Percentiles rank a stretch among this genome's conserved stretches.
Conservation (phyloP, 306 rosid genomes). For the Medicago truncatula region DNA sequence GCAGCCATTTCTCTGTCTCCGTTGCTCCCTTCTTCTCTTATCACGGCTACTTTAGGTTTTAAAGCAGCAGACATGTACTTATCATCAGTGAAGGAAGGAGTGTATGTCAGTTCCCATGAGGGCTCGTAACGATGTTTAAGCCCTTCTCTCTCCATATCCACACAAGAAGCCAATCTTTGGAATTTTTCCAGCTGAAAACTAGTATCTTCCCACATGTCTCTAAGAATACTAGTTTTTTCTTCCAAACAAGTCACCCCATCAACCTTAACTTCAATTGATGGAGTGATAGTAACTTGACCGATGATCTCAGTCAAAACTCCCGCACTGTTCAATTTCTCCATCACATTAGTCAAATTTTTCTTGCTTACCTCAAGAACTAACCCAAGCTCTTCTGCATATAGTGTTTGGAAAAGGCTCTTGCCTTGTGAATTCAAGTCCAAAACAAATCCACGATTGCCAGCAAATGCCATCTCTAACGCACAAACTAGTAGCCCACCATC, state of each 20-base stretch:
- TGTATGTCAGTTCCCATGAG: conserved; percentile 70
- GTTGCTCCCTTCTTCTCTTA: conserved; percentile 96
- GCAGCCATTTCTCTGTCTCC: conserved; percentile 97
- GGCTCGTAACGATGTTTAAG: conserved; percentile 75
- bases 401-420: conserved; percentile 70
- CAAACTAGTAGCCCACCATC: conserved; percentile 86
- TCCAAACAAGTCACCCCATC: conserved; percentile 64
- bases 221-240: conserved; percentile 61
- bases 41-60: conserved; percentile 87
- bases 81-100: conserved; percentile 71
- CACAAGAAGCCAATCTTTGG: conserved; percentile 84
- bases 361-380: conserved; percentile 77
- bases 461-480: conserved; percentile 95
- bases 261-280: conserved; percentile 65
- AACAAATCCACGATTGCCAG: conserved; percentile 73
- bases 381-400: conserved; percentile 90
- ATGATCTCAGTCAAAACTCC: conserved; percentile 64
- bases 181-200: conserved; percentile 79
- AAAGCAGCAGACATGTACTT: conserved; percentile 55
- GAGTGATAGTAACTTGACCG: conserved; percentile 65
- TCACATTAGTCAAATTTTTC: conserved; percentile 59
- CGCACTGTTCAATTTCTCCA: conserved; percentile 50
- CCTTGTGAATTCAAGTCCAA: conserved; percentile 65
- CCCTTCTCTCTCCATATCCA: conserved; percentile 79
- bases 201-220: conserved; percentile 89